Evolutionary conservation across 2,329 filamentous ascomycete genomes (phyloP), one percentile per base, ranked within the genome.

Genomic region (Cytospora leucostoma): DNA sequence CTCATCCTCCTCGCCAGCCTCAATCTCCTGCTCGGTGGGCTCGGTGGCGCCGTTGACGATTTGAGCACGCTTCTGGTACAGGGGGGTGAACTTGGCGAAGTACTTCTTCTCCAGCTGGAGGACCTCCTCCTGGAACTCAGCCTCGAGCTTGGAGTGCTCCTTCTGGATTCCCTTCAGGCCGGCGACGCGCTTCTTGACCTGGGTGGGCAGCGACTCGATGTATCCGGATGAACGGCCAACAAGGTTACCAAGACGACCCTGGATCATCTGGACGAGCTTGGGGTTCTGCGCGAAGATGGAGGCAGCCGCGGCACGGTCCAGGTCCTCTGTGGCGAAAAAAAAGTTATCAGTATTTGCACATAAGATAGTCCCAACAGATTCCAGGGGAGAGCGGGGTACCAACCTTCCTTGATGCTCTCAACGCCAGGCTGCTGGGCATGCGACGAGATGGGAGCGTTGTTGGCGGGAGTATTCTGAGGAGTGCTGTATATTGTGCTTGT

Each of bases 21-120:
- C 86, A 70, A 99, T 81, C 78, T 98, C 93, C 44, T 89, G 87
- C 62, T 96, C 91, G 66, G 90, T 92, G 35, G 95, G 95, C 82
- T 99, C 95, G 65, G 82, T 77, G 68, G 81, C 80, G 71, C 95
- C 95, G 79, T 97, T 98, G 78, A 99, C 84, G 71, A 99, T 98
- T 72, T 88, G 85, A 67, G 93, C 87, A 78, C 95, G 93, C 84
- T 95, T 95, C 84, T 97, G 83, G 81, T 99, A 99, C 56, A 99
- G 87, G 66, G 95, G 95, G 61, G 92, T 96, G 81, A 97, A 99
- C 81, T 98, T 98, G 80, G 91, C 92, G 73, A 98, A 98, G 80
- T 97, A 99, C 82, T 97, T 97, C 87, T 99, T 99, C 85, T 99
- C 95, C 34, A 99, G 87, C 78, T 97, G 89, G 64, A 99, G 86